Conservation (phyloP, 176 grass and related monocot species). For the Oryza meridionalis region DNA sequence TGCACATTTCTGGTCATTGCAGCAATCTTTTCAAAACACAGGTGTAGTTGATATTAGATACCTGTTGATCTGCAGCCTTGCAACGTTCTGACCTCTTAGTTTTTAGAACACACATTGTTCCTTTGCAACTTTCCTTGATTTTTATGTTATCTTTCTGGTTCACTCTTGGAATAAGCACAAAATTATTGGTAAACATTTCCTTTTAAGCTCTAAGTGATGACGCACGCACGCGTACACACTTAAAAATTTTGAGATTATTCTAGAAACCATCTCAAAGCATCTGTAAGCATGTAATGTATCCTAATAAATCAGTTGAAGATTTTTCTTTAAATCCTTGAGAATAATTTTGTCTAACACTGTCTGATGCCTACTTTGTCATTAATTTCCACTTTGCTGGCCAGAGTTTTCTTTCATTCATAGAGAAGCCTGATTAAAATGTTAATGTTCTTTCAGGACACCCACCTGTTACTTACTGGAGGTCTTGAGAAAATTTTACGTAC, state of each 20-base stretch:
- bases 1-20: not conserved
- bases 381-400: no score
- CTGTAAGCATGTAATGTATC: not conserved
- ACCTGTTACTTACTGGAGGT: constrained; percentile 78
- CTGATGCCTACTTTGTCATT: no score
- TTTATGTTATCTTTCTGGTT: not conserved
- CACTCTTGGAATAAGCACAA: not conserved
- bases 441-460: constrained; percentile 60
- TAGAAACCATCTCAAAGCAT: not conserved
- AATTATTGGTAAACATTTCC: not conserved
- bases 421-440: not conserved
- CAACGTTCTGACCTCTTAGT: not conserved
- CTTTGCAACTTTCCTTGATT: constrained; percentile 1
- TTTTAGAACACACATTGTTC: not conserved
- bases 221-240: no score
- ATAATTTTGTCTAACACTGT: not conserved
- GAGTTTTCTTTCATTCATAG: no score
- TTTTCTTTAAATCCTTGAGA: not conserved
- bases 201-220: not conserved
- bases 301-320: not conserved
- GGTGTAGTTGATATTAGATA: not conserved
- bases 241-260: not conserved
- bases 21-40: not conserved
- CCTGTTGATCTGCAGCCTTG: not conserved
- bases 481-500: constrained; percentile 75